A percentile compares a stretch with the other conserved stretches of the same genome.
Evolutionary conservation across 2,329 filamentous ascomycete genomes (phyloP).

Genomic region (Xylaria sp.): DNA sequence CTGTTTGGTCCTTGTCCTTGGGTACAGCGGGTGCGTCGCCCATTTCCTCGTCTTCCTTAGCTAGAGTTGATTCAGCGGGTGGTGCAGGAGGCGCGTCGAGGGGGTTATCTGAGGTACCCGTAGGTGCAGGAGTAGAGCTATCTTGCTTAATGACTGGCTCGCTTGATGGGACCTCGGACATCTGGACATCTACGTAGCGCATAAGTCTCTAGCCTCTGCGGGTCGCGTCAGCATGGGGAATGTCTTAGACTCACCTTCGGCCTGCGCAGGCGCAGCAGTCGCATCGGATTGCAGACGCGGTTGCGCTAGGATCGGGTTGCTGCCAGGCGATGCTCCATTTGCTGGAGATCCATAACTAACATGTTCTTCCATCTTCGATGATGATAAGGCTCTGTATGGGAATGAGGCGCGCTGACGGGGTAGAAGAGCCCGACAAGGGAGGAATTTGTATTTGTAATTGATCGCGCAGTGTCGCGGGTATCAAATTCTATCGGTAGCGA

Average conservation of each 20-base stretch:
- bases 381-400: slow-evolving; percentile 34
- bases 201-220: slow-evolving; percentile 30
- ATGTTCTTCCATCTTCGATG: slow-evolving; percentile 66
- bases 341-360: slow-evolving; percentile 68
- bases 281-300: slow-evolving; percentile 62
- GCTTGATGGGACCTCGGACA: slow-evolving; percentile 63
- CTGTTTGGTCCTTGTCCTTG: slow-evolving; percentile 59
- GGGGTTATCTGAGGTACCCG: slow-evolving; percentile 68
- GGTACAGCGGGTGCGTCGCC: slow-evolving; percentile 69
- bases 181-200: slow-evolving; percentile 67
- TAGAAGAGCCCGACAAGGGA: slow-evolving; percentile 22
- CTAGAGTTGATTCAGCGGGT: slow-evolving; percentile 68
- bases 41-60: slow-evolving; percentile 83
- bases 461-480: slow-evolving; percentile 38
- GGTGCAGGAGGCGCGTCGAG: slow-evolving; percentile 75
- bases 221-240: slow-evolving; percentile 22
- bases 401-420: slow-evolving; percentile 35
- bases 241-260: slow-evolving; percentile 58
- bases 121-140: slow-evolving; percentile 67
- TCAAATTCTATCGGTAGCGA: slow-evolving; percentile 33
- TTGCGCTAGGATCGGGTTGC: slow-evolving; percentile 67
- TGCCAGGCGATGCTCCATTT: slow-evolving; percentile 66
- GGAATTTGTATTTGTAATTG: slow-evolving; percentile 25
- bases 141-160: slow-evolving; percentile 70
- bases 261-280: slow-evolving; percentile 51